Percentiles rank a stretch among this genome's conserved stretches.
phyloP scores from a whole-genome alignment of 2,329 filamentous ascomycete genomes.

The Coleophoma cylindrospora region DNA sequence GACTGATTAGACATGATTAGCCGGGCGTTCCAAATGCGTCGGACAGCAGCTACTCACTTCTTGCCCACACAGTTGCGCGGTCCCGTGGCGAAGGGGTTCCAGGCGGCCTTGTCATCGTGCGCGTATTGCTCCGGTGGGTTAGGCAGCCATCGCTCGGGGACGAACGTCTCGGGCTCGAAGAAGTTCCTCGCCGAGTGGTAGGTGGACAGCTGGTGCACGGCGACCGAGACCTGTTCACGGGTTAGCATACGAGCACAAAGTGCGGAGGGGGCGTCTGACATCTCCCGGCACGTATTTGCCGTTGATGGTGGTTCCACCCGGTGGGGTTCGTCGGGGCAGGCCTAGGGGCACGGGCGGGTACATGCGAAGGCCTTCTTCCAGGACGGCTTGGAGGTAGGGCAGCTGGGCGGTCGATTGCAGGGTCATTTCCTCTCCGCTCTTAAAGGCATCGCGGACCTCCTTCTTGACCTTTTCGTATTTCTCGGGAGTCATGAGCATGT shows the following conservation, averaged over 20 bases:
- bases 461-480: conserved; percentile 16
- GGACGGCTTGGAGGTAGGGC: conserved; percentile 28
- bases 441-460: conserved; percentile 27
- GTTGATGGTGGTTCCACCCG: neutral
- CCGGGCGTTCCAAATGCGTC: neutral
- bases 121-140: conserved; percentile 15
- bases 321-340: conserved; percentile 1
- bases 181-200: conserved; percentile 26
- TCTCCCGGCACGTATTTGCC: conserved; percentile 7
- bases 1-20: neutral
- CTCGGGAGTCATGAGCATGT: conserved; percentile 1
- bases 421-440: conserved; percentile 24
- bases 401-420: conserved; percentile 22
- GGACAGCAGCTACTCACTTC: conserved; percentile 11
- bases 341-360: conserved; percentile 26
- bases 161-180: conserved; percentile 12
- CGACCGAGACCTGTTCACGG: conserved; percentile 2
- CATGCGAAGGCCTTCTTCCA: conserved; percentile 29
- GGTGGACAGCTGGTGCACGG: conserved; percentile 24
- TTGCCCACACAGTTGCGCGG: conserved; percentile 30
- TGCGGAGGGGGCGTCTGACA: neutral
- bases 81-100: conserved; percentile 27
- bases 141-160: conserved; percentile 33
- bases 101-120: conserved; percentile 20
- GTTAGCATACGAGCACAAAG: no score